Evolutionary conservation across 2,329 filamentous ascomycete species (phyloP), one percentile per base, ranked within the genome.

Genomic region (Domatiomyces globalis): DNA sequence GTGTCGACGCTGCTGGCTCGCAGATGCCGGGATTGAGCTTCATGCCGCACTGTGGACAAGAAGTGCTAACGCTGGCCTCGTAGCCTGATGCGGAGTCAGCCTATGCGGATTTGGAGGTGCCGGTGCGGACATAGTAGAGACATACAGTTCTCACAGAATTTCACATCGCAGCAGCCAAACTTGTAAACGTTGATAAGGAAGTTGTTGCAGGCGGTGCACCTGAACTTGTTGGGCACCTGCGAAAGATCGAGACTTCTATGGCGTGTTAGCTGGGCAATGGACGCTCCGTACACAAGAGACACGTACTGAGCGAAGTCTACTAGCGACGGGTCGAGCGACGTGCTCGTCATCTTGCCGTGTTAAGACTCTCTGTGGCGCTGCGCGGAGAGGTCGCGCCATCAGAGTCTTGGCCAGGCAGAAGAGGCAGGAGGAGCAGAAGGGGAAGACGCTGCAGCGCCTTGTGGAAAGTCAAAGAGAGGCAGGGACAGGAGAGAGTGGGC

Each of bases 21-120:
- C 89, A 95, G 59, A 92, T 84, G 54, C 87, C 85, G 46, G 84
- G 79, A 25, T 87, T 87, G 53, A 98, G 92, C 19, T 81, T 84
- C 66, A 98, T 92, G 57, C 89, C 85, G 77, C 92, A 98, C 53
- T 95, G 85, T 1, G 92, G 90, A 63, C 92, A 98, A 45, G 84
- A 84, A 9, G 83, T 78, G 10, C 84, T 81, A 8, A 94, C 74
- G 22, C 81, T 82, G 6, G 43, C 25, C 45, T 47, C 53, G 55
- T 50, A 63, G 55, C 58, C 48, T 59, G 50, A 6, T 18, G 39
- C 9, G 10, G 12, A 36, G 29, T 49, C n/a, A 55, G 51, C 20
- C 22, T n/a, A 17, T 7, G 36, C 12, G 12, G 19, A 49, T 49
- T 27, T 49, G 43, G 27, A 50, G 19, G 43, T 4, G 22, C 22